Evolutionary conservation across 768 basidiomycete species (phyloP).

Genomic region (Xerocomellus amylosporus): DNA sequence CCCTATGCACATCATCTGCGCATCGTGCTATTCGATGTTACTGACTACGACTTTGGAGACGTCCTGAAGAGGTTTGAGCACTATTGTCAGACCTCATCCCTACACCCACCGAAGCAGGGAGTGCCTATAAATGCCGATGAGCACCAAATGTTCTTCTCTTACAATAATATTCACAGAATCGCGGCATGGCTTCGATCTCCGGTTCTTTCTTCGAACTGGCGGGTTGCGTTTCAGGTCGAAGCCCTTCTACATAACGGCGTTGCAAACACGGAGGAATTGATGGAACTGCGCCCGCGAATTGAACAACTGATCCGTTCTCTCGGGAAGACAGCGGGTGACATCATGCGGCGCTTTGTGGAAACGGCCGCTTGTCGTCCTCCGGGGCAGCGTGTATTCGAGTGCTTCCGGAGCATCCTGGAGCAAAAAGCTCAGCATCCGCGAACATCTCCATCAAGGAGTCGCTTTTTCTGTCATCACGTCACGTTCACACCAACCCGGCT

Average conservation of each 20-base stretch:
- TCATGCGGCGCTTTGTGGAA: conserved; percentile 56
- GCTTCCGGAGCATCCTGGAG: conserved; percentile 42
- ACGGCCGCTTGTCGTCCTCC: conserved; percentile 44
- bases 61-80: conserved; percentile 48
- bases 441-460: conserved; percentile 31
- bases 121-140: conserved; percentile 47
- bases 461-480: conserved; percentile 69
- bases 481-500: conserved; percentile 75
- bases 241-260: conserved; percentile 60
- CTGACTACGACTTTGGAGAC: conserved; percentile 32
- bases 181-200: conserved; percentile 43
- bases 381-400: conserved; percentile 41
- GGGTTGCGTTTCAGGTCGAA: conserved; percentile 75
- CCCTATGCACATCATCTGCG: conserved; percentile 74
- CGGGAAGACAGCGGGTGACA: conserved; percentile 39
- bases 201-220: conserved; percentile 44
- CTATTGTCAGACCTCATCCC: conserved; percentile 52
- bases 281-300: conserved; percentile 43
- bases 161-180: conserved; percentile 45
- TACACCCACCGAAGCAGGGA: conserved; percentile 35
- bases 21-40: conserved; percentile 52
- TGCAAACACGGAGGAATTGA: conserved; percentile 59
- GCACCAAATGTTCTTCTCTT: conserved; percentile 48
- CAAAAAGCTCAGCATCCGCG: conserved; percentile 18
- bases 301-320: conserved; percentile 37